These are phyloP conservation scores for Russula foetens DNA, from an alignment of 768 basidiomycete species.

Conservation along the genomic window DNA sequence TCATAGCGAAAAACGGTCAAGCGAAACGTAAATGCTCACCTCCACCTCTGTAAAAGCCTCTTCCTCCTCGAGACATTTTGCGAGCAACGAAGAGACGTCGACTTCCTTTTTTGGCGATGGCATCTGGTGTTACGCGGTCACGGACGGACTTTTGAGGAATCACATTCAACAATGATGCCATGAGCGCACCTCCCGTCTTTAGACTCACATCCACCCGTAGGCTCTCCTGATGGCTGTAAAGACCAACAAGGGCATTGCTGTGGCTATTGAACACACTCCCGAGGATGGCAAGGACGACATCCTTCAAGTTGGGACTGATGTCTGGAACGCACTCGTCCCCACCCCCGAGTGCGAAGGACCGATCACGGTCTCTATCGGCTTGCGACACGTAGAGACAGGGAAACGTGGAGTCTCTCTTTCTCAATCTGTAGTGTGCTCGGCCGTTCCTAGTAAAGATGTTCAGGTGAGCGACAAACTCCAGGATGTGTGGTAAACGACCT, in stretches of 20 bases:
- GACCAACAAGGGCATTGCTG: neutral
- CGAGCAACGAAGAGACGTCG: neutral
- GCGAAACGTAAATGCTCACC: slow-evolving; percentile 25
- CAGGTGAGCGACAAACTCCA: slow-evolving; percentile 11
- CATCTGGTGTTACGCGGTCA: neutral
- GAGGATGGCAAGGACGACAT: neutral
- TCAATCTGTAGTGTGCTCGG: slow-evolving; percentile 30
- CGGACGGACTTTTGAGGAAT: slow-evolving; percentile 10
- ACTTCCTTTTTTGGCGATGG: slow-evolving; percentile 4
- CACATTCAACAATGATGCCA: neutral
- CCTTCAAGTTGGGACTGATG: slow-evolving; percentile 4
- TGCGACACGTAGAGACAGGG: neutral
- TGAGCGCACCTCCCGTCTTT: neutral
- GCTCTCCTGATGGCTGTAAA: neutral
- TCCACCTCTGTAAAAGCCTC: slow-evolving; percentile 37
- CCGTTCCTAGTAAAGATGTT: slow-evolving; percentile 33
- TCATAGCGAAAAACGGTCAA: neutral
- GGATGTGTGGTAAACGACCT: neutral
- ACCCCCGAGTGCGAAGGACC: neutral
- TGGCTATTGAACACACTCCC: neutral
- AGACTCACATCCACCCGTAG: neutral
- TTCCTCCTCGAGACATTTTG: slow-evolving; percentile 45
- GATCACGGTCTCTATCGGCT: slow-evolving; percentile 4
- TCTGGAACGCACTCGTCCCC: slow-evolving; percentile 8
- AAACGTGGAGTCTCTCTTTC: slow-evolving; percentile 4